Percentiles rank a stretch among this genome's conserved stretches.
These are phyloP conservation scores for Suillus ampliporus DNA, from an alignment of 768 basidiomycete species.

Conservation along the genomic window DNA sequence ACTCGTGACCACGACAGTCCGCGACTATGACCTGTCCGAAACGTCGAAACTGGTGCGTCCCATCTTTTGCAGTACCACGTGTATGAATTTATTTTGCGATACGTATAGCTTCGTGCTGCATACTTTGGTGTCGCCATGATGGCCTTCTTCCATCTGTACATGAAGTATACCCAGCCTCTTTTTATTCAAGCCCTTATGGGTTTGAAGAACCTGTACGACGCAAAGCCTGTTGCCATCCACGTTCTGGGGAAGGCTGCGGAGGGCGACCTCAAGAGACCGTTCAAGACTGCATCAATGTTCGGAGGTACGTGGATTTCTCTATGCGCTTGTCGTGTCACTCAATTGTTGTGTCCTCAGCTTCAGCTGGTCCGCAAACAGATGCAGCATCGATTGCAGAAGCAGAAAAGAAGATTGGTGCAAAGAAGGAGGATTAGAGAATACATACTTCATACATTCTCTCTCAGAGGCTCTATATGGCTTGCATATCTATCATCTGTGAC, in stretches of 20 bases:
- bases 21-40: slow-evolving; percentile 93
- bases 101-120: slow-evolving; percentile 59
- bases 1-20: slow-evolving; percentile 88
- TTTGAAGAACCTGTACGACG: slow-evolving; percentile 88
- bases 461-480: neutral
- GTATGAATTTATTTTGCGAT: neutral
- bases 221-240: slow-evolving; percentile 84
- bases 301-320: slow-evolving; percentile 53
- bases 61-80: neutral
- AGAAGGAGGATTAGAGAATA: slow-evolving; percentile 72
- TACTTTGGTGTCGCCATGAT: slow-evolving; percentile 87
- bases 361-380: slow-evolving; percentile 81
- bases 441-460: slow-evolving; percentile 13
- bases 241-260: slow-evolving; percentile 78
- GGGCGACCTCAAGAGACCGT: slow-evolving; percentile 90
- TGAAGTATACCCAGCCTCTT: slow-evolving; percentile 95
- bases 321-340: neutral
- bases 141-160: slow-evolving; percentile 90
- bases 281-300: slow-evolving; percentile 78
- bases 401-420: slow-evolving; percentile 80
- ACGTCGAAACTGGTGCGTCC: slow-evolving; percentile 75
- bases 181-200: slow-evolving; percentile 97
- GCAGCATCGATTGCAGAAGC: slow-evolving; percentile 87
- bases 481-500: slow-evolving; percentile 4
- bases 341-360: slow-evolving; percentile 37